Conservation (phyloP, 2,329 filamentous ascomycete genomes). For the Pyrenochaeta sp. region DNA sequence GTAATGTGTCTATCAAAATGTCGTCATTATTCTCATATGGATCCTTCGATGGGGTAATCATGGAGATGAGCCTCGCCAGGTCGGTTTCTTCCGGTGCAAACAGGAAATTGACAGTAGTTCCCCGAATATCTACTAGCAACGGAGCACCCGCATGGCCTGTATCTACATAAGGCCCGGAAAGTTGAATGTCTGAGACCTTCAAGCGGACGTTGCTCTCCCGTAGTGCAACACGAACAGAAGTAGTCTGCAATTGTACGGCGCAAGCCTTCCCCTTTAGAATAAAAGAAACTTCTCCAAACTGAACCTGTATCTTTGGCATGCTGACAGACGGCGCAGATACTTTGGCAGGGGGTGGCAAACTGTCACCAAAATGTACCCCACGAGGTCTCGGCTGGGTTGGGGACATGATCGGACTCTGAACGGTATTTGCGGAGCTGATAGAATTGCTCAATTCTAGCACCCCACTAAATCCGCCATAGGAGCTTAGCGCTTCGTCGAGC, state of each 20-base stretch:
- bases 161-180: slow-evolving; percentile 74
- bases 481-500: slow-evolving; percentile 85
- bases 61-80: slow-evolving; percentile 79
- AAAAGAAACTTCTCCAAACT: slow-evolving; percentile 79
- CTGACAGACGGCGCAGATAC: slow-evolving; percentile 19
- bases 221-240: slow-evolving; percentile 81
- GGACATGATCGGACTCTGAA: slow-evolving; percentile 43
- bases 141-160: slow-evolving; percentile 65
- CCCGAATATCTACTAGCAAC: slow-evolving; percentile 68
- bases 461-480: slow-evolving; percentile 91
- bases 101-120: slow-evolving; percentile 75
- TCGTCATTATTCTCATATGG: slow-evolving; percentile 91
- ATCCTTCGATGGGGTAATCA: slow-evolving; percentile 91
- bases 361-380: slow-evolving; percentile 67
- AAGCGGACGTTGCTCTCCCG: slow-evolving; percentile 76
- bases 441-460: slow-evolving; percentile 89
- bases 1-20: slow-evolving; percentile 90
- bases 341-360: slow-evolving; percentile 39
- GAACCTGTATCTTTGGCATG: slow-evolving; percentile 73
- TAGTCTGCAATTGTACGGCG: slow-evolving; percentile 77
- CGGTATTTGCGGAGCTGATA: slow-evolving; percentile 75
- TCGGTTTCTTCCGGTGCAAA: slow-evolving; percentile 79
- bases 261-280: slow-evolving; percentile 81
- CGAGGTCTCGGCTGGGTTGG: slow-evolving; percentile 47
- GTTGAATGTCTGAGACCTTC: slow-evolving; percentile 76